A percentile compares a stretch with the other conserved stretches of the same genome.
Evolutionary conservation across 768 basidiomycete species (phyloP).

Genomic region (Paxillus rubicundulus): DNA sequence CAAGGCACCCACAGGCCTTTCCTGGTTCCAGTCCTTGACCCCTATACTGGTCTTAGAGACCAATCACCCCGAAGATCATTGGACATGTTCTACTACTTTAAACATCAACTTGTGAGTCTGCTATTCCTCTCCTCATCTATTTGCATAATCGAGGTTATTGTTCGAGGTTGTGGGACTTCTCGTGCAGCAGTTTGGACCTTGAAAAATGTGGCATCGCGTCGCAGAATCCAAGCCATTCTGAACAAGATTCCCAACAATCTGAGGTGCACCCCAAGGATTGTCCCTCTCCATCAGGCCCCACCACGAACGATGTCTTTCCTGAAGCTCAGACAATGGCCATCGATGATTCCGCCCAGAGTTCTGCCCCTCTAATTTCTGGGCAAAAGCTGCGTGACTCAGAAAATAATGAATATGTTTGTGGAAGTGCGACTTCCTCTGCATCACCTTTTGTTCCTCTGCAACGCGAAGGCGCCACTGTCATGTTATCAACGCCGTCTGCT

Average conservation of each 20-base stretch:
- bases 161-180: conserved; percentile 25
- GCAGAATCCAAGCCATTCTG: not conserved
- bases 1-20: conserved; percentile 18
- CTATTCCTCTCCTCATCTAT: not conserved
- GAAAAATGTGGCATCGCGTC: conserved; percentile 3
- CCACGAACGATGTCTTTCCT: not conserved
- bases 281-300: not conserved
- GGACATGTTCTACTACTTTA: conserved; percentile 20
- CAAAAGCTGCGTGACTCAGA: conserved; percentile 4
- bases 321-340: conserved; percentile 9
- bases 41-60: conserved; percentile 24
- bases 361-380: conserved; percentile 5
- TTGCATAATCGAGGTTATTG: not conserved
- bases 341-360: conserved; percentile 4
- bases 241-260: not conserved
- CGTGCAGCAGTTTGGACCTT: conserved; percentile 19
- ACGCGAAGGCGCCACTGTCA: not conserved
- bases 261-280: not conserved
- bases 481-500: not conserved
- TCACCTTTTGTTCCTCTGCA: not conserved
- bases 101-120: conserved; percentile 20
- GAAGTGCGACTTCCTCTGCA: not conserved
- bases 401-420: not conserved
- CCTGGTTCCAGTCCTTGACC: conserved; percentile 27
- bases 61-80: conserved; percentile 8